These are phyloP conservation scores for Zygosaccharomyces bisporus DNA, from an alignment of 805 yeast genomes.

Conservation along the genomic window DNA sequence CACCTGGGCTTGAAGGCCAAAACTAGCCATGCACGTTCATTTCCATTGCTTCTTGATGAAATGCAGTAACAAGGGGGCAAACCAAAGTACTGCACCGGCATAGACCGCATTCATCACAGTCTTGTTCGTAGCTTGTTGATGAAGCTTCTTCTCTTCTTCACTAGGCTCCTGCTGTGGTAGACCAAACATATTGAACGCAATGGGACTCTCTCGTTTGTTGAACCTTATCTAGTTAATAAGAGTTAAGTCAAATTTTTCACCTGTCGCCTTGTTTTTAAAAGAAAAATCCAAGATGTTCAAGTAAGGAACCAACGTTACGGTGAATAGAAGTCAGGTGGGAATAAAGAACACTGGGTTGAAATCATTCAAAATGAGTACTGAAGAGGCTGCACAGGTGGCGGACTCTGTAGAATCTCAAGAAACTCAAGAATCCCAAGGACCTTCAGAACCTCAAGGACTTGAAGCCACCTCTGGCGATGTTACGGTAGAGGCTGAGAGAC, in stretches of 20 bases:
- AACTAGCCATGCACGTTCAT: conserved; percentile 14
- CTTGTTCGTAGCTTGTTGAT: conserved; percentile 56
- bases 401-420: conserved; percentile 5
- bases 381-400: conserved; percentile 5
- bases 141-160: conserved; percentile 65
- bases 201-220: not conserved
- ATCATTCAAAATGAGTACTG: conserved; percentile 11
- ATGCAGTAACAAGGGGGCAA: conserved; percentile 36
- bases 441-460: not conserved
- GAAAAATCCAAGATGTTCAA: not conserved
- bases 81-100: conserved; percentile 61
- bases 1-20: not conserved
- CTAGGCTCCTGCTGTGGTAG: conserved; percentile 50
- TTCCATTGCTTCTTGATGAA: conserved; percentile 36
- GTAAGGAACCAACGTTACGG: conserved; percentile 12
- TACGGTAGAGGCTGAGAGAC: conserved; percentile 19
- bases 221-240: not conserved
- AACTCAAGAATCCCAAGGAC: conserved; percentile 1
- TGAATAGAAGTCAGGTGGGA: conserved; percentile 21
- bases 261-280: not conserved
- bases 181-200: conserved; percentile 39
- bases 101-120: conserved; percentile 58
- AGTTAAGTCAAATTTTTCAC: conserved; percentile 7
- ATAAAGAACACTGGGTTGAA: too few species aligned
- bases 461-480: not conserved